Evolutionary conservation across 2,329 filamentous ascomycete genomes (phyloP).

Genomic region (Grosmannia clavigera): DNA sequence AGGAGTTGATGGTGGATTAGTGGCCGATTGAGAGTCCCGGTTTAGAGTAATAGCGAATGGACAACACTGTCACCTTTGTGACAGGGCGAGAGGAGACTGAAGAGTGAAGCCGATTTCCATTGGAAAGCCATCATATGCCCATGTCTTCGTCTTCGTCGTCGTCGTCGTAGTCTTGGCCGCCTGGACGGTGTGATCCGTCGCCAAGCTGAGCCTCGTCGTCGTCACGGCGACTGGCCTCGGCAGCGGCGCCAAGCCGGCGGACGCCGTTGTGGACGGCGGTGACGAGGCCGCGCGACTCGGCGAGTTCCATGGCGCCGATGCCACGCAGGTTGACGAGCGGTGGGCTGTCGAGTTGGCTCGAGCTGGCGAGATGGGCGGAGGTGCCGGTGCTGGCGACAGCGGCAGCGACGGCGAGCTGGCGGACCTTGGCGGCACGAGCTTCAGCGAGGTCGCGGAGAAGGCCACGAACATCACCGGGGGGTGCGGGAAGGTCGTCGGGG

Average conservation of each 20-base stretch:
- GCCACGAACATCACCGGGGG: slow-evolving; percentile 60
- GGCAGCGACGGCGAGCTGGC: slow-evolving; percentile 38
- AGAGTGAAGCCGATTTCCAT: too few relatives aligned
- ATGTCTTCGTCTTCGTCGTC: slow-evolving; percentile 44
- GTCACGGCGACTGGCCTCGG: slow-evolving; percentile 65
- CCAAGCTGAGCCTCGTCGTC: slow-evolving; percentile 56
- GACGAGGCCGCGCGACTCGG: slow-evolving; percentile 75
- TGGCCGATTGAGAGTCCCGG: neutral
- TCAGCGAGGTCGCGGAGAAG: slow-evolving; percentile 74
- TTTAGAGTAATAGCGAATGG: neutral
- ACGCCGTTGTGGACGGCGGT: slow-evolving; percentile 78
- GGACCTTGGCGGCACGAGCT: slow-evolving; percentile 79
- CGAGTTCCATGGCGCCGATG: slow-evolving; percentile 86
- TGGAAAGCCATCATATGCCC: slow-evolving; percentile 16
- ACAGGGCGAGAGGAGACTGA: neutral
- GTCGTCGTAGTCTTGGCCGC: slow-evolving; percentile 48
- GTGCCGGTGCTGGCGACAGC: slow-evolving; percentile 19
- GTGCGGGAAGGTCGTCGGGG: slow-evolving; percentile 60
- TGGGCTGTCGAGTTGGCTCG: slow-evolving; percentile 41
- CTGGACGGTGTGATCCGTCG: slow-evolving; percentile 44
- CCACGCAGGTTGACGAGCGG: slow-evolving; percentile 45
- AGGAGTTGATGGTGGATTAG: slow-evolving; percentile 1
- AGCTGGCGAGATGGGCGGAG: slow-evolving; percentile 20
- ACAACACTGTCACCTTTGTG: neutral
- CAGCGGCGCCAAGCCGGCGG: slow-evolving; percentile 68